Base-by-base conservation (phyloP, 306 rosid genomes). In the Cucumis hystrix region DNA sequence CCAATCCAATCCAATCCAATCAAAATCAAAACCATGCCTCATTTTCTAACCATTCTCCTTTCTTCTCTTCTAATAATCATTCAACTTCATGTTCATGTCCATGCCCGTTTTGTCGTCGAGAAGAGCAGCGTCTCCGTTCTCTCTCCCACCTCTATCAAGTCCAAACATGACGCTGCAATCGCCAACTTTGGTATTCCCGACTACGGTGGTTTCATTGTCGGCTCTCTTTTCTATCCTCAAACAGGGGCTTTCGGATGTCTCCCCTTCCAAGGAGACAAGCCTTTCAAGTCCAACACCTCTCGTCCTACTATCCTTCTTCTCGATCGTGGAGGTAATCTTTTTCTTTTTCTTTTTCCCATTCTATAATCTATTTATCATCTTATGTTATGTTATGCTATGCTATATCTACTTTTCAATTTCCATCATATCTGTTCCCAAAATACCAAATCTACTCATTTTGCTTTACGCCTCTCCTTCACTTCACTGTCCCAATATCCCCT, bases 151-250 rank as follows among this genome's bases (percentile, higher is more conserved):
- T 70, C 71, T 9, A 14, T 89, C 25, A 65, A 83, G 63, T 51
- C 86, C 0, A 90, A 87, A 75, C 91, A 52, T 6, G 92, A 90
- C 25, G 97, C 93, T 10, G 89, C 99, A 1, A 86, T 91, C 17
- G 97, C 85, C 6, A 95, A 95, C 87, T 95, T 95, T 41, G 99
- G 99, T n/a, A 59, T 92, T 59, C 99, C 99, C 0, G 89, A 92
- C 62, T 95, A 95, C 71, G 99, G 99, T 56, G 99, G 97, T 1
- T 95, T 70, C 76, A 71, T 95, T 7, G 80, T 89, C 10, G 99
- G 99, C 13, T 81, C 90, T 16, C 86, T 92, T 16, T 80, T 86
- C 37, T 90, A 95, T 82, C 96, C 99, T 2, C 83, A 80, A 0
- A 85, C 82, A 79, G 87, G 75, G 3, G 40, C 91, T 51, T 65